Percentiles rank a stretch among this genome's conserved stretches.
These are phyloP conservation scores for Hyaloscypha variabilis DNA, from an alignment of 495 filamentous ascomycete species.

Conservation along the genomic window DNA sequence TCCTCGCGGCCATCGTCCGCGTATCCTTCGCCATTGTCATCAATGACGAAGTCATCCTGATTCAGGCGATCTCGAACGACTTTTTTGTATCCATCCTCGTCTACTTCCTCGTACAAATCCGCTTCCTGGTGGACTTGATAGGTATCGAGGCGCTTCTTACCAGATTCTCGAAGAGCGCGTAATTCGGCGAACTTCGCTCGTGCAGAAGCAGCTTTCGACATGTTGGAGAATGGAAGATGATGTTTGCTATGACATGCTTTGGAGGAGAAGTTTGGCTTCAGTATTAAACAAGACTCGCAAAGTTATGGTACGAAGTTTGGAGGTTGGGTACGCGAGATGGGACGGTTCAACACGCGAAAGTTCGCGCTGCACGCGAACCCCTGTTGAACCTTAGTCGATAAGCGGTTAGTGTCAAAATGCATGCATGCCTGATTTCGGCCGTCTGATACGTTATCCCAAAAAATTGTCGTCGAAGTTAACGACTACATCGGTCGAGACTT, in stretches of 20 bases:
- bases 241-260: slow-evolving; percentile 22
- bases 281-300: too few species aligned
- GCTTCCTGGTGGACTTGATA: slow-evolving; percentile 87
- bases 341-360: not conserved
- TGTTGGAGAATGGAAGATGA: slow-evolving; percentile 21
- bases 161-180: slow-evolving; percentile 78
- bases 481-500: not conserved
- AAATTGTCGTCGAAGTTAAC: not conserved
- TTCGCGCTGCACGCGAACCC: slow-evolving; percentile 18
- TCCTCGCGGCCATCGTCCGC: slow-evolving; percentile 97
- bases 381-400: not conserved
- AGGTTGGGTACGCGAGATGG: slow-evolving; percentile 4
- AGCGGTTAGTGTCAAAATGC: not conserved
- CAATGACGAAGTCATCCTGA: slow-evolving; percentile 95
- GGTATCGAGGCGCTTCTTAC: slow-evolving; percentile 86
- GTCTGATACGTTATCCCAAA: not conserved
- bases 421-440: not conserved
- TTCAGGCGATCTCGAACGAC: slow-evolving; percentile 87
- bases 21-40: slow-evolving; percentile 92
- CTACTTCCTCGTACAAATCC: slow-evolving; percentile 92
- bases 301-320: slow-evolving; percentile 2
- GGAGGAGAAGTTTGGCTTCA: too few species aligned
- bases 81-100: slow-evolving; percentile 97
- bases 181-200: slow-evolving; percentile 73
- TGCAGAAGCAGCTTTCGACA: slow-evolving; percentile 47